Evolutionary conservation across 495 filamentous ascomycete genomes (phyloP), one percentile per base, ranked within the genome.

Genomic region (Xylaria telfairii): DNA sequence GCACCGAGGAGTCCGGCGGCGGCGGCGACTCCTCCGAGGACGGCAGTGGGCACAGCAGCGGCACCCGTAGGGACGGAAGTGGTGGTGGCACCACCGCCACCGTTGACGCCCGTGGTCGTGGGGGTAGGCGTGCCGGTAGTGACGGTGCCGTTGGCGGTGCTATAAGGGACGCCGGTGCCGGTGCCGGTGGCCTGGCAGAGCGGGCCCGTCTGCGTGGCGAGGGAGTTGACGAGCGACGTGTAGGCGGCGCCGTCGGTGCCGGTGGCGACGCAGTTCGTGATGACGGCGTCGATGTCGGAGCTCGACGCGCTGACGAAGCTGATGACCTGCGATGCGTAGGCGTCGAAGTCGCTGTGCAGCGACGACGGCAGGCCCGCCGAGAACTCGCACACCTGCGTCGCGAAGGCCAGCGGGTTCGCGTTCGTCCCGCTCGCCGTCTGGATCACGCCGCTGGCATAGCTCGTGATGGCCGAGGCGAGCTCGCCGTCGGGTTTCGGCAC

Each of bases 1-100:
- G 67, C 74, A 12, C 69, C 74, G 0, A 74, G 32, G 37, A 74
- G 12, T 9, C 74, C 72, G 5, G 66, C 74, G 10, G 57, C 71
- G 9, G 69, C 74, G 4, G 67, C 71, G 0, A 62, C 74, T n/a
- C 59, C 65, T 3, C 60, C 71, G 21, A 64, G 39, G 21, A 69
- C 30, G 28, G 66, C 71, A 17, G 71, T 73, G 39, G 71, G 74
- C 62, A 13, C 17, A 4, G 71, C 63, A 21, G 49, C 69, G 10
- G 42, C 62, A 17, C 54, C 63, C 8, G 49, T 41, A 0, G 37
- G 19, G 12, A 17, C 5, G 2, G 57, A 28, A 6, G 59, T 46
- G 19, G 68, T 56, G 1, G 60, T 47, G n/a, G 39, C 44, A 30
- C 65, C 34, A 6, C 34, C 37, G 17, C 13, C 15, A 5, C 32